Percentiles rank a stretch among this genome's conserved stretches.
These are phyloP conservation scores for Chytriomyces confervae DNA, from an alignment of 192 early-diverging fungal species.

Conservation along the genomic window DNA sequence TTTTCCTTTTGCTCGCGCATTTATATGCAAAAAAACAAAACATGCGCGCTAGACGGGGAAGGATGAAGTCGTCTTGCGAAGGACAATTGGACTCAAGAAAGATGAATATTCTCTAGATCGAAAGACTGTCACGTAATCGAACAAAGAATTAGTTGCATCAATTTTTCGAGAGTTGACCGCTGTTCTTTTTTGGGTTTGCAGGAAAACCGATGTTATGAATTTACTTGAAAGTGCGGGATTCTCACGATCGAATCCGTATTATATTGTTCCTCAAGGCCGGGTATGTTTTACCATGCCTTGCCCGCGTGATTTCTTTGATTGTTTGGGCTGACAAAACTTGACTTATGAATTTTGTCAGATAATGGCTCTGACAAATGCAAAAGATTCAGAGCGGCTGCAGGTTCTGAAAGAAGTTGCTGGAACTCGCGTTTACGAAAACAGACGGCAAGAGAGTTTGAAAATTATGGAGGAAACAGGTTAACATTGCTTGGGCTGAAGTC, in stretches of 20 bases:
- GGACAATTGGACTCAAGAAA: conserved; percentile 95
- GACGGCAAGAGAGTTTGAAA: conserved; percentile 86
- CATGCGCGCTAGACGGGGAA: conserved; percentile 73
- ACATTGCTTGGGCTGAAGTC: neutral
- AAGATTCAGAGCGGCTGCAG: conserved; percentile 86
- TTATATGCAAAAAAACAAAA: neutral
- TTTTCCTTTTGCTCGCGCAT: conserved; percentile 23
- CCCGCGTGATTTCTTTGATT: neutral
- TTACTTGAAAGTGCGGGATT: conserved; percentile 96
- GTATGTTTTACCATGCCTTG: conserved; percentile 51
- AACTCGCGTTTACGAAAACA: conserved; percentile 92
- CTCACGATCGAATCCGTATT: conserved; percentile 96
- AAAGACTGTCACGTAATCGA: conserved; percentile 81
- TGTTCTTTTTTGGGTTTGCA: conserved; percentile 35
- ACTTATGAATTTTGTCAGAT: conserved; percentile 59
- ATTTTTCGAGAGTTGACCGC: neutral
- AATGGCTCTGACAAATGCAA: conserved; percentile 90
- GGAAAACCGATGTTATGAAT: conserved; percentile 90
- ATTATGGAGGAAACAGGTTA: conserved; percentile 90
- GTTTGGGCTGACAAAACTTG: neutral
- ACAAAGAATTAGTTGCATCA: neutral
- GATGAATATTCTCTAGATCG: conserved; percentile 98
- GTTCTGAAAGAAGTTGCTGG: conserved; percentile 98
- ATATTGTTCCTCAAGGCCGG: conserved; percentile 97
- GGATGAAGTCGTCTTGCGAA: conserved; percentile 84